A percentile compares a stretch with the other conserved stretches of the same genome.
Evolutionary conservation across 208 protist genomes (phyloP).

Genomic region (Dictyostelium gargantuum): DNA sequence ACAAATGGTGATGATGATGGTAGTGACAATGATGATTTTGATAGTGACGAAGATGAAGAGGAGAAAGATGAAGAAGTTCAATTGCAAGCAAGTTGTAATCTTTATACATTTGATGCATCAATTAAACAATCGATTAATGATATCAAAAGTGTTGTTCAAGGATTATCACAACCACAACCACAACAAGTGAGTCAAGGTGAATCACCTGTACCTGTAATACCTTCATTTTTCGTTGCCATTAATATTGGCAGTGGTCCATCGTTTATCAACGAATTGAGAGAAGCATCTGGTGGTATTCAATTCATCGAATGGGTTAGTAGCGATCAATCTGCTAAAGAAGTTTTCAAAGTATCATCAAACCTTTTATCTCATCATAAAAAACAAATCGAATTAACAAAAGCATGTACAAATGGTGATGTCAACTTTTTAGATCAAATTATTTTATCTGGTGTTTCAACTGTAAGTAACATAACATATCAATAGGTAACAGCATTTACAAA

Average conservation of each 20-base stretch:
- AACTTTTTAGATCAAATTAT: conserved; percentile 56
- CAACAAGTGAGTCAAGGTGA: neutral
- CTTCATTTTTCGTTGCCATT: conserved; percentile 37
- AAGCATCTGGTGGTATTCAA: neutral
- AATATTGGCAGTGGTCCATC: neutral
- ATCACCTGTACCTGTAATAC: neutral
- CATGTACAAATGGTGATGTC: conserved; percentile 17
- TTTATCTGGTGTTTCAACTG: conserved; percentile 42
- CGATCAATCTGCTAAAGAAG: neutral
- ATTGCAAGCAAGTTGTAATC: conserved; percentile 18
- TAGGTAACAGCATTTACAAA: no score
- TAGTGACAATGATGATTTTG: neutral
- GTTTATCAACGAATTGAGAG: neutral
- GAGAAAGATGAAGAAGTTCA: neutral
- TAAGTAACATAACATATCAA: conserved; percentile 26
- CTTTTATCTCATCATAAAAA: conserved; percentile 27
- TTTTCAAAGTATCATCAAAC: neutral
- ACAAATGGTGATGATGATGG: neutral
- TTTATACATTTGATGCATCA: conserved; percentile 32
- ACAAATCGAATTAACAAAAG: conserved; percentile 23
- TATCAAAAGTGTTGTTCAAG: neutral
- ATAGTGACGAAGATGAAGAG: neutral
- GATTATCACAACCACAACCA: neutral
- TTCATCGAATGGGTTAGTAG: conserved; percentile 5
- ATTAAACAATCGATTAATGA: neutral